Evolutionary conservation across 2,329 filamentous ascomycete species (phyloP).

Genomic region (Gnomoniopsis smithogilvyi): DNA sequence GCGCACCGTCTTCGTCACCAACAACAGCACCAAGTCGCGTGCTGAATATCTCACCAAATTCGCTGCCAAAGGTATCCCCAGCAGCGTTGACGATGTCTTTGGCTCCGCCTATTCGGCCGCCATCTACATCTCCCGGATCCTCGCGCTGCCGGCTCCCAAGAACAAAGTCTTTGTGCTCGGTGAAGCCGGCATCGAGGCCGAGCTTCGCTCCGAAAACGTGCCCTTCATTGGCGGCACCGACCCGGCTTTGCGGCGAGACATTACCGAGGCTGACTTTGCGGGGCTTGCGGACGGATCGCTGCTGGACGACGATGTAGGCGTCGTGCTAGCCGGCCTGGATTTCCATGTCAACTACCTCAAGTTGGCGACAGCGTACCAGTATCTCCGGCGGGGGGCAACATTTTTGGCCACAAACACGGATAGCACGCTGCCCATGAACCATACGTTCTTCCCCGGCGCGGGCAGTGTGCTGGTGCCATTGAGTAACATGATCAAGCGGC

Average conservation of each 20-base stretch:
- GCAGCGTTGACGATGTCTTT: slow-evolving; percentile 85
- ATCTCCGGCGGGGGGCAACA: slow-evolving; percentile 74
- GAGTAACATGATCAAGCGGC: slow-evolving; percentile 64
- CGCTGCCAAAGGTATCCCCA: slow-evolving; percentile 73
- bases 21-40: slow-evolving; percentile 97
- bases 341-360: slow-evolving; percentile 97
- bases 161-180: slow-evolving; percentile 95
- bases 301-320: slow-evolving; percentile 83
- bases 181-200: slow-evolving; percentile 86
- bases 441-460: slow-evolving; percentile 86
- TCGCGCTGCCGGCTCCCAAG: slow-evolving; percentile 72
- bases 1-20: slow-evolving; percentile 91
- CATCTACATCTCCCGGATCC: slow-evolving; percentile 92
- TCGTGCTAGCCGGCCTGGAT: slow-evolving; percentile 87
- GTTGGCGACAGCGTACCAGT: slow-evolving; percentile 78
- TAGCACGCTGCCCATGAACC: slow-evolving; percentile 78
- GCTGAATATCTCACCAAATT: slow-evolving; percentile 92
- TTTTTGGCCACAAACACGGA: slow-evolving; percentile 95
- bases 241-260: slow-evolving; percentile 70
- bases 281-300: slow-evolving; percentile 70
- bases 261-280: slow-evolving; percentile 76
- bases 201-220: slow-evolving; percentile 76
- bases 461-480: slow-evolving; percentile 77
- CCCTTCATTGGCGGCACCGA: slow-evolving; percentile 86
- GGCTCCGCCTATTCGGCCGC: slow-evolving; percentile 92